phyloP scores from a whole-genome alignment of 1,284 basidiomycete species.

The Butyriboletus appendiculatus region DNA sequence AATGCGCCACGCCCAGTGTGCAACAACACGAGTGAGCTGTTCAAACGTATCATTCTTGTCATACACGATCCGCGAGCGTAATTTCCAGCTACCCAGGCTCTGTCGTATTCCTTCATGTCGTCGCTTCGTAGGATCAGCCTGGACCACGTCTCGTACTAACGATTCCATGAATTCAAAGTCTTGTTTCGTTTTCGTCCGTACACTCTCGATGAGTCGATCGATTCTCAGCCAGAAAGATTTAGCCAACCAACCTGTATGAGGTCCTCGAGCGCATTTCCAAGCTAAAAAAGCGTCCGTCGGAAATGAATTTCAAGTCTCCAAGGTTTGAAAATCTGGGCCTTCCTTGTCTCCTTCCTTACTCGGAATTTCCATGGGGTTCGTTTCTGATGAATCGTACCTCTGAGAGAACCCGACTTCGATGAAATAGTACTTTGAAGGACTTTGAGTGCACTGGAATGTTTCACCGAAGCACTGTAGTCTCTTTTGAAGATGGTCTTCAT shows the following conservation, averaged over 20 bases:
- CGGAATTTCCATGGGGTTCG: too few relatives aligned
- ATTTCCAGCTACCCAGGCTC: slow-evolving; percentile 13
- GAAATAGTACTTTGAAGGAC: not conserved
- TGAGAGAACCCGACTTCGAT: too few relatives aligned
- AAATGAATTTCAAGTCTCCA: too few relatives aligned
- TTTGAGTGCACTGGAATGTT: not conserved
- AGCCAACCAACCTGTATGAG: too few relatives aligned
- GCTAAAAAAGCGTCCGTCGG: too few relatives aligned
- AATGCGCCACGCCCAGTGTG: not conserved
- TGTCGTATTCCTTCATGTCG: slow-evolving; percentile 32
- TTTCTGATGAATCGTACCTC: too few relatives aligned
- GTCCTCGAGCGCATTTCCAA: too few relatives aligned
- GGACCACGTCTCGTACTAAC: slow-evolving; percentile 34
- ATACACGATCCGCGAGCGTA: slow-evolving; percentile 21
- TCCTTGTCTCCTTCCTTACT: too few relatives aligned
- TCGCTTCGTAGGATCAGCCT: slow-evolving; percentile 29
- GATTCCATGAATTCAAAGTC: slow-evolving; percentile 34
- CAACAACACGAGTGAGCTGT: too few relatives aligned
- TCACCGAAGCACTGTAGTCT: not conserved
- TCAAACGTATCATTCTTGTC: not conserved
- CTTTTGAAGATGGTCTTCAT: not conserved
- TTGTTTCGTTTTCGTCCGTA: not conserved
- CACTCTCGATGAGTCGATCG: not conserved
- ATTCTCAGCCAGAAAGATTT: not conserved
- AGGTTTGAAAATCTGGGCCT: too few relatives aligned